Conservation (phyloP, 2,329 filamentous ascomycete species). For the Aspergillus tubingensis region DNA sequence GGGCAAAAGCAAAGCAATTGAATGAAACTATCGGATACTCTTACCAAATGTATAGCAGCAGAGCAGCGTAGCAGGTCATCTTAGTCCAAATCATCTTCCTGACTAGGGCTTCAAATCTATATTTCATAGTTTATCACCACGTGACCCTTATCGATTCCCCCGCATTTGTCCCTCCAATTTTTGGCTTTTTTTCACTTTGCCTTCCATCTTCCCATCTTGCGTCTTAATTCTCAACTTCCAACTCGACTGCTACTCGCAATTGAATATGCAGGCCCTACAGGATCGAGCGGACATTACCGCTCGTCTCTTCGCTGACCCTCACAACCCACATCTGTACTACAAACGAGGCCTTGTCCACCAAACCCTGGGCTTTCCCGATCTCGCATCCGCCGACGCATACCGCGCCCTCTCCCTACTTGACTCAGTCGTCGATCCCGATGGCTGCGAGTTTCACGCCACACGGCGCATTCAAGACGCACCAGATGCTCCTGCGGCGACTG, state of each 20-base stretch:
- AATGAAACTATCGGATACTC: neutral
- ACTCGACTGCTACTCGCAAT: neutral
- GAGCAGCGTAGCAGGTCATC: too few relatives aligned
- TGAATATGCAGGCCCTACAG: conserved; percentile 30
- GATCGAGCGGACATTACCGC: conserved; percentile 60
- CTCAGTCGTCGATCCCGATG: conserved; percentile 70
- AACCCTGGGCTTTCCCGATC: conserved; percentile 79
- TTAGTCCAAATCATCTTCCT: neutral
- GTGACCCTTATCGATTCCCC: conserved; percentile 7
- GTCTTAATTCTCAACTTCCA: neutral
- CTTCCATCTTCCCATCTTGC: neutral
- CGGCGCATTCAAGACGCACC: conserved; percentile 41
- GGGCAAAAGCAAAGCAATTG: neutral
- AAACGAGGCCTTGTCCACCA: conserved; percentile 69
- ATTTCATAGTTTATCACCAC: neutral
- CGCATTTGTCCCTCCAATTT: conserved; percentile 6
- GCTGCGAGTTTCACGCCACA: conserved; percentile 78
- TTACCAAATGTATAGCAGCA: too few relatives aligned
- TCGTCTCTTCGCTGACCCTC: conserved; percentile 40
- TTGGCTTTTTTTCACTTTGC: neutral
- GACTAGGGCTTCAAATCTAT: too few relatives aligned
- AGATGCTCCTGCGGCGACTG: conserved; percentile 26
- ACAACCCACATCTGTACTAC: conserved; percentile 45
- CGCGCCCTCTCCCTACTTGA: conserved; percentile 84
- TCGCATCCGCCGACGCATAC: conserved; percentile 88